phyloP scores from a whole-genome alignment of 2,329 filamentous ascomycete species.

The Sclerotinia nivalis region DNA sequence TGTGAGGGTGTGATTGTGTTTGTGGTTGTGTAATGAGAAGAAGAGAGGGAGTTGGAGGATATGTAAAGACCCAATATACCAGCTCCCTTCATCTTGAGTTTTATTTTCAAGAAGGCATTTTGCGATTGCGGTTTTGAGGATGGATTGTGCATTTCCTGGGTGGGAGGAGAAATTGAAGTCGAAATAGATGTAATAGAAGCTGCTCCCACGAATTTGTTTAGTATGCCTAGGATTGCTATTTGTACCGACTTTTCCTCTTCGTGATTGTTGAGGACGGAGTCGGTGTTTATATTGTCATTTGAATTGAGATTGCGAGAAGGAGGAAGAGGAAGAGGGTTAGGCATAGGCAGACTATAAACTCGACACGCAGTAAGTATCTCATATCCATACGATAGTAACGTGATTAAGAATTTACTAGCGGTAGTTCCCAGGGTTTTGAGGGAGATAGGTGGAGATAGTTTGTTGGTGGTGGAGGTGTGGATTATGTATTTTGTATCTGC shows the following conservation, averaged over 20 bases:
- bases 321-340: background rate
- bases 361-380: background rate
- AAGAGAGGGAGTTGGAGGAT: too few relatives aligned
- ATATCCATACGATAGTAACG: background rate
- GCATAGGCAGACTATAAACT: background rate
- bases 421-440: too few relatives aligned
- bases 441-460: background rate
- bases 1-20: background rate
- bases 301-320: too few relatives aligned
- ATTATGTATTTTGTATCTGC: background rate
- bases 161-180: rapidly evolving
- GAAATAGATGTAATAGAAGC: background rate
- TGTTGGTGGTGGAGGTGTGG: background rate
- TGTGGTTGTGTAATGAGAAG: too few relatives aligned
- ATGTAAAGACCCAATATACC: background rate
- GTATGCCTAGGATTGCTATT: background rate
- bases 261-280: too few relatives aligned
- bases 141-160: too few relatives aligned
- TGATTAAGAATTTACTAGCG: background rate
- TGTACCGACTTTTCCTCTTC: background rate
- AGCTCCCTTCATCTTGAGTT: background rate
- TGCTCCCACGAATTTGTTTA: background rate
- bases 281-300: too few relatives aligned
- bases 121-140: background rate
- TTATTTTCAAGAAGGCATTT: background rate